These are phyloP conservation scores for Chamaecrista fasciculata DNA, from an alignment of 306 rosid genomes.

Conservation along the genomic window DNA sequence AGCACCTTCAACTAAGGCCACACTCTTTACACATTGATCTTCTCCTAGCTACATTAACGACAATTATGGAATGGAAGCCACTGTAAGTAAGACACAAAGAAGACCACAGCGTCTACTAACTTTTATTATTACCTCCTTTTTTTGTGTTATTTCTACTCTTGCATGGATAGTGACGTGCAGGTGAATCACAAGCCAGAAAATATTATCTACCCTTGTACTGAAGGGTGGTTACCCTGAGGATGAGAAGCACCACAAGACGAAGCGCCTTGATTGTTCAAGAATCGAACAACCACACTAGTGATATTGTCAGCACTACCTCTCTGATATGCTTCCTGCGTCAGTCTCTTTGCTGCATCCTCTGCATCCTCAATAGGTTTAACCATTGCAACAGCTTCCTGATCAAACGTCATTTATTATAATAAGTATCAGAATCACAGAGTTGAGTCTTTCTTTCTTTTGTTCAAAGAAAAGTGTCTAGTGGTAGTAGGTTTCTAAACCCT, in stretches of 20 bases:
- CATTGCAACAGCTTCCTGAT: conserved; percentile 91
- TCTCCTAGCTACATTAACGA: conserved; percentile 35
- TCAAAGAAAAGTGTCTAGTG: not conserved
- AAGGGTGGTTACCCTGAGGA: conserved; percentile 36
- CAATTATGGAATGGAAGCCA: conserved; percentile 30
- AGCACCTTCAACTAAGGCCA: conserved; percentile 24
- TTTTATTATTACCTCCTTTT: conserved; percentile 18
- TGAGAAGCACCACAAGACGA: conserved; percentile 40
- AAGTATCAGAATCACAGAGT: not conserved
- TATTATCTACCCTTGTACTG: conserved; percentile 1
- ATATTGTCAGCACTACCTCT: conserved; percentile 96
- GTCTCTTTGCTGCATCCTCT: conserved; percentile 84
- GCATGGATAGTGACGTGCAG: too few relatives aligned
- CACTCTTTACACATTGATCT: conserved; percentile 27
- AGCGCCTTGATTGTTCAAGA: conserved; percentile 60
- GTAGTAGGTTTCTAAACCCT: too few relatives aligned
- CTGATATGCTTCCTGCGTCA: conserved; percentile 81
- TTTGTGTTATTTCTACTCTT: conserved; percentile 28
- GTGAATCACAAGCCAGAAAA: conserved; percentile 18
- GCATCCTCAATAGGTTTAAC: conserved; percentile 73
- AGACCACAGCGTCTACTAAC: conserved; percentile 17
- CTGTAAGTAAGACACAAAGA: conserved; percentile 32
- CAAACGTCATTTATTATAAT: not conserved
- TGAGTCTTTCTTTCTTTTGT: not conserved
- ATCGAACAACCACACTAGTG: conserved; percentile 90